A percentile compares a stretch with the other conserved stretches of the same genome.
Conservation (phyloP, 2,329 filamentous ascomycete species). For the Juglanconis sp. region DNA sequence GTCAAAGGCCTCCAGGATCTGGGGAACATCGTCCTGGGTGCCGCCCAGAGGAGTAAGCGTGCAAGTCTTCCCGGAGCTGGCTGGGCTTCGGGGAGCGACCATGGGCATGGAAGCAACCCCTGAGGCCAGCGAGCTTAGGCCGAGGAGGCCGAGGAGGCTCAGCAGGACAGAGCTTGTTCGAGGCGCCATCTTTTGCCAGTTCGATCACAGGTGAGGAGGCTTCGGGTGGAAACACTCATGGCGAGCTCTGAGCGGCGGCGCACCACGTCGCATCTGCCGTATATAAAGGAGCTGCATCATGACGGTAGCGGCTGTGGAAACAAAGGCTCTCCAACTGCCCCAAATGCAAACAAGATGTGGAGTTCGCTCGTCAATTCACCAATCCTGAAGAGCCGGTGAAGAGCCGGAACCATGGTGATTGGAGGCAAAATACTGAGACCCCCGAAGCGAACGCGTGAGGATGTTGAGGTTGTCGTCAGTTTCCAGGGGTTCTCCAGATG, state of each 20-base stretch:
- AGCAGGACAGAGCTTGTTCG: not conserved
- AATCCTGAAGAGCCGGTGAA: not conserved
- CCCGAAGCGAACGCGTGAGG: not conserved
- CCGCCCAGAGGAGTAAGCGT: constrained; percentile 21
- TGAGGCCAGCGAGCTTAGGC: constrained; percentile 3
- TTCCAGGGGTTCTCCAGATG: not conserved
- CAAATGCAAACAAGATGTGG: not conserved
- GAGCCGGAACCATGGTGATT: constrained; percentile 2
- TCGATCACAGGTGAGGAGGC: not conserved
- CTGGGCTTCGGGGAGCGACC: constrained; percentile 14
- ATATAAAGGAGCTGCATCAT: not conserved
- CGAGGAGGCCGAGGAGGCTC: not conserved
- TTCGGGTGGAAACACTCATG: not conserved
- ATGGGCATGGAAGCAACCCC: not conserved
- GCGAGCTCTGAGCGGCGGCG: not conserved
- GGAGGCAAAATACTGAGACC: constrained; percentile 14
- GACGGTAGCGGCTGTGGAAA: too few species aligned
- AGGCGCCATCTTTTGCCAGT: not conserved
- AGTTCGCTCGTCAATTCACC: not conserved
- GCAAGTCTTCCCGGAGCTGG: constrained; percentile 21
- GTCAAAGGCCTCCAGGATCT: constrained; percentile 26
- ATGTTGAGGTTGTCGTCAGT: not conserved
- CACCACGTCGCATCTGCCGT: not conserved
- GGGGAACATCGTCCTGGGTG: constrained; percentile 24
- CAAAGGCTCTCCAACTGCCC: not conserved